phyloP scores from a whole-genome alignment of 306 rosid genomes.

The Pyrus betulifolia region DNA sequence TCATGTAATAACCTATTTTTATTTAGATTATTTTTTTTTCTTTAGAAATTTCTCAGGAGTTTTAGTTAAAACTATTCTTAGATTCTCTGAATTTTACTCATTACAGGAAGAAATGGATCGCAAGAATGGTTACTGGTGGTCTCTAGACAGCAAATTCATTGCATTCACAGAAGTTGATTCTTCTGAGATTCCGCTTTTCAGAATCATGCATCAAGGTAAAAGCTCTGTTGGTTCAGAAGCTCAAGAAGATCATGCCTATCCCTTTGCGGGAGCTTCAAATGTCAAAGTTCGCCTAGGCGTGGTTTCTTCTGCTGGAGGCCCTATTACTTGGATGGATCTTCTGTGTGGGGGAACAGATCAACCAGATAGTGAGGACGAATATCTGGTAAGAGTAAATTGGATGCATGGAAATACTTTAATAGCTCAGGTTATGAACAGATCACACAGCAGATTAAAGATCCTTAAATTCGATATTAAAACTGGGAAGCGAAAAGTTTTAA shows the following conservation, averaged over 20 bases:
- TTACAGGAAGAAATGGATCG: constrained; percentile 98
- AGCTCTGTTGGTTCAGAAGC: constrained; percentile 75
- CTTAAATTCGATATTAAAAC: constrained; percentile 66
- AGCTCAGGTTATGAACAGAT: constrained; percentile 81
- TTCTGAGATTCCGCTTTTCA: constrained; percentile 79
- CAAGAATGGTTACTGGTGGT: constrained; percentile 97
- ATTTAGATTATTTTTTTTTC: background rate
- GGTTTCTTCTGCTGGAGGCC: constrained; percentile 61
- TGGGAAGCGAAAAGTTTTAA: constrained; percentile 49
- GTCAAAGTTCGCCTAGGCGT: constrained; percentile 83
- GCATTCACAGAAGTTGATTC: constrained; percentile 93
- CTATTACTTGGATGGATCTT: constrained; percentile 90
- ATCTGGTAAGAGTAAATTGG: constrained; percentile 92
- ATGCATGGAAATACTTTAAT: constrained; percentile 66
- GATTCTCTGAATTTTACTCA: constrained; percentile 16
- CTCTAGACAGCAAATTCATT: constrained; percentile 73
- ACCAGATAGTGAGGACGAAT: constrained; percentile 59
- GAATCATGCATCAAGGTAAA: constrained; percentile 94
- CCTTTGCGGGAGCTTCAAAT: constrained; percentile 91
- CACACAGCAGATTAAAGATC: constrained; percentile 65
- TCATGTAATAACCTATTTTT: constrained; percentile 5
- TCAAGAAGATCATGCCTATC: constrained; percentile 96
- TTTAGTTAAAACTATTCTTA: constrained; percentile 6
- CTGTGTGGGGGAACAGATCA: constrained; percentile 54
- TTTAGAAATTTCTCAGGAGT: background rate